Base-by-base conservation (phyloP, 139 green algal species). In the Chlamydomonas sp. region DNA sequence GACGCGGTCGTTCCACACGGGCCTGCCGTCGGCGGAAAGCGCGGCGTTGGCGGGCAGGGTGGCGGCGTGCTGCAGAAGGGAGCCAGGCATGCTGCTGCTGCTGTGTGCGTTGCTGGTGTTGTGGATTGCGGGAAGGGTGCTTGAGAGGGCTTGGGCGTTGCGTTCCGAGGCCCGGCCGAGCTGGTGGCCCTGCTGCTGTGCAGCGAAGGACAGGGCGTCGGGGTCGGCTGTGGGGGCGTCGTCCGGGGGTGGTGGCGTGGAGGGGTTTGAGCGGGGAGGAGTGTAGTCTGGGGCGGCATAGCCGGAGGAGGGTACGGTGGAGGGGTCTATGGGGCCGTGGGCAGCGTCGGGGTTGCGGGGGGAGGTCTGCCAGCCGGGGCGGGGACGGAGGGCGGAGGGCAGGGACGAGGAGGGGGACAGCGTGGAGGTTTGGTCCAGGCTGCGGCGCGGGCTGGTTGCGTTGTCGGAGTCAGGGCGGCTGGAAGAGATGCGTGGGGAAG, bases 281-380 rank as follows among this genome's bases (percentile, higher is more conserved):
- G 31, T 49, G 31, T 80, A 81, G 0, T 15, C 12, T 1, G 62
- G 18, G 4, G 16, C 18, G 73, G 64, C 58, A 49, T 87, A 87
- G 31, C 83, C 83, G 2, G 72, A 67, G 14, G 71, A 74, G 62
- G 83, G 63, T 15, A 80, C 73, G 15, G 72, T 61, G 4, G 59
- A 31, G 67, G 64, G 7, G 62, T 86, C 72, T 1, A 79, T 5
- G 3, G 18, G 59, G 64, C 60, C 60, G 62, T 87, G 83, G 6
- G 66, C 14, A 3, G 62, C 73, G 1, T 87, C 83, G 1, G 83
- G 83, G 61, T 87, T 87, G n/a, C 63, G 73, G 17, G 83, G 62
- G 9, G 83, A 60, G n/a, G 67, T 80, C 3, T 67, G 18, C 81
- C 81, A 86, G 49, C 71, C 71, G 6, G 69, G 59, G 18, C 67